Base-by-base conservation (phyloP, 2,329 filamentous ascomycete genomes). In the Zalaria obscura region DNA sequence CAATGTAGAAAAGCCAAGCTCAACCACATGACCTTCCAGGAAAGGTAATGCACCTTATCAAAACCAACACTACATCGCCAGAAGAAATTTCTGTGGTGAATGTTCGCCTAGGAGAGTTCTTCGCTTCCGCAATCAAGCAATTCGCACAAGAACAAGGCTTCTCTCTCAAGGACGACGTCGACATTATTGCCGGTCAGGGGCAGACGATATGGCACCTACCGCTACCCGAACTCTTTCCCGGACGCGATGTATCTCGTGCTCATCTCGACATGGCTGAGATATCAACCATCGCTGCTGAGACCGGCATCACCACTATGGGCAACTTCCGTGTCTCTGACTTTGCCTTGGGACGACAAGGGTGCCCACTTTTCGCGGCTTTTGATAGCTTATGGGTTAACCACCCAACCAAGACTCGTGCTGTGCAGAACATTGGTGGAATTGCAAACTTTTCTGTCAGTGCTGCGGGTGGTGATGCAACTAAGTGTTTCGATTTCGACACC, bases 201-300 rank as follows among this genome's bases (percentile, higher is more conserved):
- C 49, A 54, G 38, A 54, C 51, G 11, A 48, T 53, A 9, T 53
- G 51, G 51, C 51, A 51, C 36, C 40, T 53, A 8, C 48, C 45
- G 25, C 40, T 53, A 4, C 49, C 51, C 5, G 40, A 52, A 27
- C 43, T 51, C 32, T 18, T 18, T 18, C 42, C 50, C 31, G 48
- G 50, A 18, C 47, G 50, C 27, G 41, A 49, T 35, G 48, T 44
- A 36, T 42, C 45, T 39, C 45, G 48, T 25, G 50, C 50, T 25
- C 18, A 18, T 18, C 43, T 53, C 33, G 47, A 51, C 35, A 49
- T 51, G 34, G 47, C 35, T 5, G 47, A 49, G 34, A 46, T 46
- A 25, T 47, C 50, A 8, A 47, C 51, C 35, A 53, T 52, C n/a
- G 47, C 51, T 7, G 50, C 46, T 11, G 48, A 45, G n/a, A 53